A percentile compares a stretch with the other conserved stretches of the same genome.
These are phyloP conservation scores for Pilaira anomala DNA, from an alignment of 192 early-diverging fungal genomes.

Conservation along the genomic window DNA sequence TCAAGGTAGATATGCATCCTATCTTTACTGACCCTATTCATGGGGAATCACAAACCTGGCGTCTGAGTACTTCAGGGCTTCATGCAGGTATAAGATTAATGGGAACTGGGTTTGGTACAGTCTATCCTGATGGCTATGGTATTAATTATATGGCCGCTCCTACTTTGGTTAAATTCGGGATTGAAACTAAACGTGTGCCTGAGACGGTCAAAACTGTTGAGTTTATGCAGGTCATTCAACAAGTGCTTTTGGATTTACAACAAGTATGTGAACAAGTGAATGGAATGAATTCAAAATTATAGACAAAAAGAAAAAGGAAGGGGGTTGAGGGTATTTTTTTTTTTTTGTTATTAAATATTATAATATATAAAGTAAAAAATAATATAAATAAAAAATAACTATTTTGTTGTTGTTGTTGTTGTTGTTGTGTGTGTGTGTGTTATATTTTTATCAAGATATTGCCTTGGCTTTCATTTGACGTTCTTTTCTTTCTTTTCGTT, in stretches of 20 bases:
- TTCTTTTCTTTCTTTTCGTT: conserved; percentile 7
- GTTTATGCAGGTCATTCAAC: conserved; percentile 14
- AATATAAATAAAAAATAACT: not conserved
- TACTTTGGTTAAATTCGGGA: conserved; percentile 70
- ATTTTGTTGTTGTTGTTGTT: no score
- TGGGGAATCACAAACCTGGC: conserved; percentile 63
- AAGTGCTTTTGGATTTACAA: conserved; percentile 33
- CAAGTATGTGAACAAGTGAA: conserved; percentile 33
- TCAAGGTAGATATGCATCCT: conserved; percentile 49
- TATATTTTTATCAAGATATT: not conserved
- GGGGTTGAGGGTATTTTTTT: not conserved
- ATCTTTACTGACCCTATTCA: conserved; percentile 69
- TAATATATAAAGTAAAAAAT: not conserved
- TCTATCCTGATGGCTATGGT: conserved; percentile 78
- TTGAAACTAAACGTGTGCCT: conserved; percentile 63
- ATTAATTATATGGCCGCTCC: conserved; percentile 81
- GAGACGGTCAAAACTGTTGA: conserved; percentile 24
- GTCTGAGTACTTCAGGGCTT: conserved; percentile 75
- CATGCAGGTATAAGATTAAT: conserved; percentile 64
- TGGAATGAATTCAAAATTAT: conserved; percentile 4
- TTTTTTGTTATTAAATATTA: not conserved
- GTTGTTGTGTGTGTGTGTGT: not conserved
- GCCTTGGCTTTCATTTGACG: not conserved
- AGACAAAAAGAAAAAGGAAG: not conserved
- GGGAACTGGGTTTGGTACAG: conserved; percentile 86